phyloP scores from a whole-genome alignment of 2,329 filamentous ascomycete species.

The Pseudofabraea citricarpa region DNA sequence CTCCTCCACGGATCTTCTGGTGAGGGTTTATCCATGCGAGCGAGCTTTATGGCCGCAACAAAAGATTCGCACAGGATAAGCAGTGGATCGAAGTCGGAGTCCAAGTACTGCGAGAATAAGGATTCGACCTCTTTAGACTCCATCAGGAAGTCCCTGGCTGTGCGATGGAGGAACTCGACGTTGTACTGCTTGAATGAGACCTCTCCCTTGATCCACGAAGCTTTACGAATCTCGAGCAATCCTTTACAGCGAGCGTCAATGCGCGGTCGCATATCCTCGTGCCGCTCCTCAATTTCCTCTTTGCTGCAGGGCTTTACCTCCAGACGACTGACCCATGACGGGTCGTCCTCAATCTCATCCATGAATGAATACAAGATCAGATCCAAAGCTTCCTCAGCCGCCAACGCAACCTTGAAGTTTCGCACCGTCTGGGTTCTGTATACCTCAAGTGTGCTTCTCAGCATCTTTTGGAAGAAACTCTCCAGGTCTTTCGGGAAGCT shows the following conservation, averaged over 20 bases:
- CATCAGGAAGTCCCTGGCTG: conserved; percentile 2
- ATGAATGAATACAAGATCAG: conserved; percentile 7
- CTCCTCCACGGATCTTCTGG: too few relatives aligned
- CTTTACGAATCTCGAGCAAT: conserved; percentile 7
- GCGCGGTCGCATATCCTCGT: conserved; percentile 11
- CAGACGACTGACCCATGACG: background rate
- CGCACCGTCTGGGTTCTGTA: conserved; percentile 10
- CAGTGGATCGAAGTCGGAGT: too few relatives aligned
- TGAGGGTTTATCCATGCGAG: too few relatives aligned
- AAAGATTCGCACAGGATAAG: too few relatives aligned
- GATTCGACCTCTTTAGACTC: too few relatives aligned
- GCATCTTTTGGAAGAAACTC: conserved; percentile 8
- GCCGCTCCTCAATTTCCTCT: conserved; percentile 4
- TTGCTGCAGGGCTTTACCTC: background rate
- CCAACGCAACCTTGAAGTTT: conserved; percentile 7
- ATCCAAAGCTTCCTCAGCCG: conserved; percentile 3
- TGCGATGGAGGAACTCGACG: background rate
- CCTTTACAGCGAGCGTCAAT: conserved; percentile 15
- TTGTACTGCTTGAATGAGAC: background rate
- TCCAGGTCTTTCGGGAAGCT: conserved; percentile 6
- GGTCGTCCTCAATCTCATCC: conserved; percentile 5
- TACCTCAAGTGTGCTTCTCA: conserved; percentile 3
- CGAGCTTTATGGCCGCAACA: too few relatives aligned
- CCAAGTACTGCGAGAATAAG: too few relatives aligned
- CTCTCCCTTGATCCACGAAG: background rate